A percentile compares a stretch with the other conserved stretches of the same genome.
Evolutionary conservation across 257 asterid genomes (phyloP).

Genomic region (Nicotiana otophora): DNA sequence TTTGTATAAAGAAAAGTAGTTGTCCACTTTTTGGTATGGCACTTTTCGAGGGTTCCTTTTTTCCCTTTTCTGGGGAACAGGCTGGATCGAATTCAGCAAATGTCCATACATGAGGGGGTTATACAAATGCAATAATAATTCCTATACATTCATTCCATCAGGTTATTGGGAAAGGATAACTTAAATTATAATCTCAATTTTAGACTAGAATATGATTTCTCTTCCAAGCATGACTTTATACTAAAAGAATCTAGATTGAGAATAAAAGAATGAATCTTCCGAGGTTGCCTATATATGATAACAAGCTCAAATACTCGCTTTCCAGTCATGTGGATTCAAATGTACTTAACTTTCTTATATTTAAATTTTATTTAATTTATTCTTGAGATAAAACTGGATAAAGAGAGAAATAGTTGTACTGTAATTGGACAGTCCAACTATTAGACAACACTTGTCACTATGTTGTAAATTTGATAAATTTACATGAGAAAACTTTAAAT

Average conservation of each 20-base stretch:
- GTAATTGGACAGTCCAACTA: too few relatives aligned
- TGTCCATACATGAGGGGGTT: not conserved
- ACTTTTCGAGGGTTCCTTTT: not conserved
- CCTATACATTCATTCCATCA: not conserved
- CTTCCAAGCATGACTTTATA: not conserved
- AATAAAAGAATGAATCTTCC: not conserved
- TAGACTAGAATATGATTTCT: not conserved
- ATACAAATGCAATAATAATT: not conserved
- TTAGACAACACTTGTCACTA: too few relatives aligned
- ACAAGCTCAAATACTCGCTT: not conserved
- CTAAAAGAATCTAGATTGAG: not conserved
- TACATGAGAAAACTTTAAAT: too few relatives aligned
- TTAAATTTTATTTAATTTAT: too few relatives aligned
- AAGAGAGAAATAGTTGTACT: too few relatives aligned
- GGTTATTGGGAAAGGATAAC: not conserved
- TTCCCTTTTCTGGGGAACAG: not conserved
- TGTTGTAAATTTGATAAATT: too few relatives aligned
- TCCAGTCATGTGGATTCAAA: not conserved
- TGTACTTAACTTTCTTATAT: not conserved
- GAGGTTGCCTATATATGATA: not conserved
- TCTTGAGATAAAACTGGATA: too few relatives aligned
- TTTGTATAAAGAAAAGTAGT: not conserved
- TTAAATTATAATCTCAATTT: too few relatives aligned
- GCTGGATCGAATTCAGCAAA: not conserved
- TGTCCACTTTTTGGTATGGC: not conserved